Conservation (phyloP, 2,329 filamentous ascomycete genomes). For the Ophiostoma sp. region DNA sequence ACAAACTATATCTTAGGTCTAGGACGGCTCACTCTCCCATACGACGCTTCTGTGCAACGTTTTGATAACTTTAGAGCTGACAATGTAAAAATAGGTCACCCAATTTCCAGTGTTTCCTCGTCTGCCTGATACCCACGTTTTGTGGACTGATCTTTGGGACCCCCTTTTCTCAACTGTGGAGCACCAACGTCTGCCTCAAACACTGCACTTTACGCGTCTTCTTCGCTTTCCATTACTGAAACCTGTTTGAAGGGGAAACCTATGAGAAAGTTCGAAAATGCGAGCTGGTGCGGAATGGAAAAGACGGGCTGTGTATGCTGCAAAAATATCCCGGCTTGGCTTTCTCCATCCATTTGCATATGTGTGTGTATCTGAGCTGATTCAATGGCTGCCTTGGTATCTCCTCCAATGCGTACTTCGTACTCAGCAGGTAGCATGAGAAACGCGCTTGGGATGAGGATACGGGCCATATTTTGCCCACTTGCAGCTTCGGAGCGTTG, state of each 20-base stretch:
- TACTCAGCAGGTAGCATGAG: neutral
- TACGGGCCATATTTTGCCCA: neutral
- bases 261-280: neutral
- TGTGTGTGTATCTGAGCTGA: neutral
- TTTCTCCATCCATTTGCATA: neutral
- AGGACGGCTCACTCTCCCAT: too few species aligned
- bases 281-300: neutral
- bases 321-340: neutral
- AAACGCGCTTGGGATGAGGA: neutral
- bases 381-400: neutral
- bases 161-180: constrained; percentile 14
- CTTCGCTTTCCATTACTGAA: neutral
- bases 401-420: neutral
- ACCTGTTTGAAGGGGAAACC: constrained; percentile 5
- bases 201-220: constrained; percentile 12
- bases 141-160: constrained; percentile 3
- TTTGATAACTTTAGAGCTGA: neutral
- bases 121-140: neutral
- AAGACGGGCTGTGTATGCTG: neutral
- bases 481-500: neutral
- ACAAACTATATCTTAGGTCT: too few species aligned
- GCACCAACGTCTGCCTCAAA: constrained; percentile 14
- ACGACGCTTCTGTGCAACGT: neutral
- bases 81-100: neutral
- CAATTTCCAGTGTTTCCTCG: neutral